Conservation (phyloP, 805 yeast species). For the Yamadazyma olivae region DNA sequence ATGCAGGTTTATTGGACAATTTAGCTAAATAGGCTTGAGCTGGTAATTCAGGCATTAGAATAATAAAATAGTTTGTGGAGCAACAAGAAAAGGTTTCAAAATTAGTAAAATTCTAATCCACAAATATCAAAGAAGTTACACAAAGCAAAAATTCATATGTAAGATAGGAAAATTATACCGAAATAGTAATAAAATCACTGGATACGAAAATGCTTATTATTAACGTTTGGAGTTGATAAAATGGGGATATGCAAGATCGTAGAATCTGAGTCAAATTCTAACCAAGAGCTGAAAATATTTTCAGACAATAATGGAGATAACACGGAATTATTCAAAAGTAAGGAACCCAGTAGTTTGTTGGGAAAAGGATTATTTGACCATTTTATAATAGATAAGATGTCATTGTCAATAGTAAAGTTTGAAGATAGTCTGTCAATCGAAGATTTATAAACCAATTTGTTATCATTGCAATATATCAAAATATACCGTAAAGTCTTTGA, state of each 20-base stretch:
- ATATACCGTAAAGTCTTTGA: neutral
- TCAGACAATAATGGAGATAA: slow-evolving; percentile 25
- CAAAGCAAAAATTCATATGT: neutral
- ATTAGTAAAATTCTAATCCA: neutral
- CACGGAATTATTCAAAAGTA: slow-evolving; percentile 5
- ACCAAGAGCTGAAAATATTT: slow-evolving; percentile 23
- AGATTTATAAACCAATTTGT: slow-evolving; percentile 18
- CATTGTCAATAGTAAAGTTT: slow-evolving; percentile 7
- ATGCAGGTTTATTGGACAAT: slow-evolving; percentile 50
- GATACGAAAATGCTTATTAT: no score
- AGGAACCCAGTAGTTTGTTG: slow-evolving; percentile 21
- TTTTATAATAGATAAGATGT: slow-evolving; percentile 5
- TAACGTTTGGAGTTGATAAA: slow-evolving; percentile 26
- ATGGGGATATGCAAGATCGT: slow-evolving; percentile 26
- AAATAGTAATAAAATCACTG: no score
- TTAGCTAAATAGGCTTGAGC: slow-evolving; percentile 52
- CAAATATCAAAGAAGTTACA: neutral
- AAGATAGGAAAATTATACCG: no score
- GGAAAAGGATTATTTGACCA: slow-evolving; percentile 16
- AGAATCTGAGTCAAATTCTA: slow-evolving; percentile 18
- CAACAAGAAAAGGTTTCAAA: neutral
- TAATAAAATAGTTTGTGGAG: neutral
- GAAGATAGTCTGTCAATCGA: slow-evolving; percentile 1
- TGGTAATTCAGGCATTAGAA: slow-evolving; percentile 19
- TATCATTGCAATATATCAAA: slow-evolving; percentile 28